Evolutionary conservation across 352 stramenopile genomes (phyloP).

Genomic region (Globisporangium cylindrosporum): DNA sequence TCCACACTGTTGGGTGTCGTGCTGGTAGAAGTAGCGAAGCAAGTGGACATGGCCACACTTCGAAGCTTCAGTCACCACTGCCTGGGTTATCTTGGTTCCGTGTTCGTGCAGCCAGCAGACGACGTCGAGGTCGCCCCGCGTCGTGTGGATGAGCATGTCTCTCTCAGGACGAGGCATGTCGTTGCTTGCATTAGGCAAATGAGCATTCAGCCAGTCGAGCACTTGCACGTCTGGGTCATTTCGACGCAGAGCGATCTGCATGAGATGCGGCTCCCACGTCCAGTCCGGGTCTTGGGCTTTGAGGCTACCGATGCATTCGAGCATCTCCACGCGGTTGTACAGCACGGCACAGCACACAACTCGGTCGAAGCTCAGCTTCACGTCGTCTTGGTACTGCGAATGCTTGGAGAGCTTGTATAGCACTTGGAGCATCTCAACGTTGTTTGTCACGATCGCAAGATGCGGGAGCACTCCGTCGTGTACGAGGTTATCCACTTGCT

Average conservation of each 20-base stretch:
- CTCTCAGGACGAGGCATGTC: too few species aligned
- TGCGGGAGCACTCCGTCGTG: background rate
- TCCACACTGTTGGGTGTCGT: too few species aligned
- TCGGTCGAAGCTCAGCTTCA: background rate
- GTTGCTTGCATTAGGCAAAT: background rate
- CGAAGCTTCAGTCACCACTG: background rate
- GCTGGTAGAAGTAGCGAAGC: background rate
- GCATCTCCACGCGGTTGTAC: conserved; percentile 6
- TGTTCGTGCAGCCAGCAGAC: background rate
- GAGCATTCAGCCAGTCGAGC: background rate
- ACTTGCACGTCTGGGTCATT: background rate
- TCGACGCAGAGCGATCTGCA: background rate
- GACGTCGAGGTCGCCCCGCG: background rate
- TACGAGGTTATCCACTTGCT: background rate
- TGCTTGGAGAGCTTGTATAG: background rate
- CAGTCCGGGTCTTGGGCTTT: background rate
- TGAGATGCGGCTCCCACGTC: background rate
- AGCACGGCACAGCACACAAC: conserved; percentile 10
- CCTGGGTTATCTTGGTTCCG: background rate
- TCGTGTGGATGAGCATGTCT: background rate
- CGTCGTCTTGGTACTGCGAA: background rate
- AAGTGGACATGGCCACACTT: background rate
- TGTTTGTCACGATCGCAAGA: conserved; percentile 8
- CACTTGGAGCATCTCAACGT: background rate
- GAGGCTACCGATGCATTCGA: conserved; percentile 3